Base-by-base conservation (phyloP, 2,329 filamentous ascomycete species). In the Epichloe sp. region DNA sequence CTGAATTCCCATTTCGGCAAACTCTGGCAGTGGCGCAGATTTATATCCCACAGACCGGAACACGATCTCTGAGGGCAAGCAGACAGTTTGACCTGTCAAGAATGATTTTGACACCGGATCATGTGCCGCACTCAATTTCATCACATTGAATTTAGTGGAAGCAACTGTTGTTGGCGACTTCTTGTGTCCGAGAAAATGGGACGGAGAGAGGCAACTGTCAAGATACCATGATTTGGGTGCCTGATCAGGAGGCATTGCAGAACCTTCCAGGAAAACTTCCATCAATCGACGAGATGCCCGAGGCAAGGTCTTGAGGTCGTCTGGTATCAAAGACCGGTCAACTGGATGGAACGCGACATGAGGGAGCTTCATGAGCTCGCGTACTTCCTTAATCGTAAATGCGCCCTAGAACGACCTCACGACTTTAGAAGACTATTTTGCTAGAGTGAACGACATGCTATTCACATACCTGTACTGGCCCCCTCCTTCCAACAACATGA, bases 41-140 rank as follows among this genome's bases (percentile, higher is more conserved):
- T 88, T 88, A 70, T 98, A 98, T 6, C 93, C 93, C 43, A 98
- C 90, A n/a, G 88, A 95, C 17, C 89, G 82, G 69, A 98, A 96
- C 15, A 88, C 89, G 4, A 91, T 63, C 5, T 82, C 76, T 0
- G 88, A 82, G 0, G 79, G 73, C 5, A 95, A 58, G 4, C 74
- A 64, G 3, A 76, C 53, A 2, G 68, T 69, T 53, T 78, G 69
- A 0, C 72, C 76, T 0, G 76, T 80, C 12, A 69, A 63, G 3
- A 68, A 63, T 14, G 75, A 71, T 49, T 72, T 68, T 8, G 78
- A 72, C 42, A 67, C 58, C 15, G 76, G 73, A 63, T 73, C 77
- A 68, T 75, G 80, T 53, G 62, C 75, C 59, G 78, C 74, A 1
- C 71, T 69, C 38, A 90, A 65, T 50, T 68, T 60, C 17, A 76